Evolutionary conservation across 164 flowering plant genomes (phyloP).

Genomic region (Macadamia integrifolia): DNA sequence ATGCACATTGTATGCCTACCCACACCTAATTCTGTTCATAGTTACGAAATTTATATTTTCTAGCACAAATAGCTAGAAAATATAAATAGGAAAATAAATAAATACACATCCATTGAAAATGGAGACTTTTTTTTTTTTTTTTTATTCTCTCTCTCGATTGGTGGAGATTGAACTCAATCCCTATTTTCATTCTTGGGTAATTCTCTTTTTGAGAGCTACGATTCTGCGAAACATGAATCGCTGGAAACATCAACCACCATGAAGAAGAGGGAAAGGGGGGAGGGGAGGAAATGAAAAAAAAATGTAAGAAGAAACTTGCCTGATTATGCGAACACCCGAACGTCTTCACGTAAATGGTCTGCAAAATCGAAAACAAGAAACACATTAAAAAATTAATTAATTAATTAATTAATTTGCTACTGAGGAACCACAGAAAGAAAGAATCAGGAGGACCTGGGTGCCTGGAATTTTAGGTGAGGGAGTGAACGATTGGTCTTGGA

Average conservation of each 20-base stretch:
- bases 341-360: conserved; percentile 89
- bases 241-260: background rate
- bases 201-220: background rate
- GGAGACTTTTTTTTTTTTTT: no score
- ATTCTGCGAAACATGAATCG: no score
- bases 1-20: no score
- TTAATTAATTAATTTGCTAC: background rate
- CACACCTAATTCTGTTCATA: no score
- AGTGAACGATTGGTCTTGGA: conserved; percentile 13
- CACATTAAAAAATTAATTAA: background rate
- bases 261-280: background rate
- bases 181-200: background rate
- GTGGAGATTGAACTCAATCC: no score
- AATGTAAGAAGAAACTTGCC: conserved; percentile 32
- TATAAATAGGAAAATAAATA: no score
- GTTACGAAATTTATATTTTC: no score
- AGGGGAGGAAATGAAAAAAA: background rate
- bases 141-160: no score
- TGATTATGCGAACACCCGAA: conserved; percentile 99
- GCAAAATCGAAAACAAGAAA: conserved; percentile 17
- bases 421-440: background rate
- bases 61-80: no score
- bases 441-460: conserved; percentile 48
- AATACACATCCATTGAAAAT: no score
- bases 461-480: conserved; percentile 60